Base-by-base conservation (phyloP, 306 rosid species). In the Pueraria montana region DNA sequence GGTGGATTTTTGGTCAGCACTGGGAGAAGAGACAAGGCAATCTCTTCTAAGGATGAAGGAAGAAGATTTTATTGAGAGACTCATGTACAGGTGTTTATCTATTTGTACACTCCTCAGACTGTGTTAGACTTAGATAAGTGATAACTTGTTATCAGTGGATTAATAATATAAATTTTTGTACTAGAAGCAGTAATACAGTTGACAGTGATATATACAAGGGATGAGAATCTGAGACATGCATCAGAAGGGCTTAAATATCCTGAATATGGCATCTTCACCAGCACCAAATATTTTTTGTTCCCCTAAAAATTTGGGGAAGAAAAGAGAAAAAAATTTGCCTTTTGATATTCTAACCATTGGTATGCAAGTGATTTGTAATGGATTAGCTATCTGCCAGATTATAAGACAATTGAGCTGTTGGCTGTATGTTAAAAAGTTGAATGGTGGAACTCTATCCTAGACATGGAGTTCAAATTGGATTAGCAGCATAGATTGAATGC, bases 41-140 rank as follows among this genome's bases (percentile, higher is more conserved):
- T 96, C 99, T 74, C 99, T 96, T 86, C 89, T 96, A 69, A 91
- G 97, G 86, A 96, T 96, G 98, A 96, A 96, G 91, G 99, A 96
- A 84, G 99, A 96, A 80, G 99, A 96, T 94, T 96, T 96, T 86
- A 96, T 94, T 45, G 97, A 96, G 90, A 91, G 99, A 87, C 98
- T 96, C 77, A 90, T 92, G 97, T 94, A 85, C 98, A 96, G 99
- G 99, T 96, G 89, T 82, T 84, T 82, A 84, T 86, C 86, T 75
- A 86, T 83, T 79, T 83, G 59, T 71, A 58, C 64, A 79, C 78
- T 79, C 82, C 68, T 82, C 74, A n/a, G 42, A 45, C 88, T 52
- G 61, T 23, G 74, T 84, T 89, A 72, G 77, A 24, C 80, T 71
- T 77, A 74, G 87, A 67, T 77, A 70, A 58, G 77, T 83, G 72